Base-by-base conservation (phyloP, 2,329 filamentous ascomycete species). In the Aspergillus glaucus region DNA sequence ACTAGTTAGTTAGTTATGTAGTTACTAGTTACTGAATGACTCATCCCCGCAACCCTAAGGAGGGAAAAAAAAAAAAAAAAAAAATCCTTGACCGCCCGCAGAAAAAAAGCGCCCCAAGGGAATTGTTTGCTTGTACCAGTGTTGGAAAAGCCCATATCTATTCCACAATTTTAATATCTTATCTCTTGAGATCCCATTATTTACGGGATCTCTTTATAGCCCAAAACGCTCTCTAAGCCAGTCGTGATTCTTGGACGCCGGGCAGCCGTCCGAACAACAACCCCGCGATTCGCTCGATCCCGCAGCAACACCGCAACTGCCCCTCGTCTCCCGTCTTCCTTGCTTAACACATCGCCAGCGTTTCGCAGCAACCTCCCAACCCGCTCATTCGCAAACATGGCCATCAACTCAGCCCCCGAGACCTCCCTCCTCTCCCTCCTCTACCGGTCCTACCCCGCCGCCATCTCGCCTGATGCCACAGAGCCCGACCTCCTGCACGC, bases 401-500 rank as follows among this genome's bases (percentile, higher is more conserved):
- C 59, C 30, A 58, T 60, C 51, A 58, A 56, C 45, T 59, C 56
- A 47, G 63, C 69, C 41, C 69, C 69, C 50, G 62, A 68, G 54
- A 63, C 68, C 53, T 70, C 71, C 46, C 65, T 75, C 51, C 65
- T 75, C 47, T 66, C 70, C 28, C 66, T 73, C 51, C 66, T 75
- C 55, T 71, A 72, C 62, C 65, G 69, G 47, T 72, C 71, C 50
- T 72, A 73, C 57, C 70, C 72, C 47, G 51, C 59, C 46, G 62
- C 64, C 45, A 60, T 73, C 53, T 66, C 69, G 50, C 57, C 65
- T 54, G 58, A 69, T 61, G 60, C 66, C 43, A 71, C 69, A 41
- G 70, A 73, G 56, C 63, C 66, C 45, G 70, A 74, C 47, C 67
- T 74, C 39, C 64, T 67, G 54, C 63, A 75, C 58, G 67, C 74